Conservation (phyloP, 2,329 filamentous ascomycete species). For the Penicillium sp. region DNA sequence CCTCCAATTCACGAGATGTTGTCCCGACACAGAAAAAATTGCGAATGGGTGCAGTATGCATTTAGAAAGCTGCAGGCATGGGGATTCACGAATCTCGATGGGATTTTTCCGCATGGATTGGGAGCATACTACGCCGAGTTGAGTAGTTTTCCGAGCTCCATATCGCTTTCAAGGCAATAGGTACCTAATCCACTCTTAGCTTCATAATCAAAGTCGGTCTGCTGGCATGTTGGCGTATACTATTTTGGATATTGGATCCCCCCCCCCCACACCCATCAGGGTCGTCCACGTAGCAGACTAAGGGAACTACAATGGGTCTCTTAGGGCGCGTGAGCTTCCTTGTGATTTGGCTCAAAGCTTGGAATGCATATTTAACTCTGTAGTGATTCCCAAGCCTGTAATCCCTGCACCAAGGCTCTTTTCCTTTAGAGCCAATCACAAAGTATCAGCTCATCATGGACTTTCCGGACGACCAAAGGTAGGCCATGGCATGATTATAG, state of each 20-base stretch:
- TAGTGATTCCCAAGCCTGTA: not conserved
- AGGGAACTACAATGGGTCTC: conserved; percentile 21
- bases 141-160: not conserved
- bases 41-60: not conserved
- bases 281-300: conserved; percentile 37
- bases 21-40: not conserved
- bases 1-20: not conserved
- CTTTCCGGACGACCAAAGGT: conserved; percentile 37
- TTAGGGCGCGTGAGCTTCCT: conserved; percentile 2
- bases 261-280: conserved; percentile 27
- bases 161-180: not conserved
- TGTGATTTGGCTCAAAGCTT: conserved; percentile 4
- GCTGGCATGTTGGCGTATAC: conserved; percentile 12
- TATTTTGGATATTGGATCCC: not conserved
- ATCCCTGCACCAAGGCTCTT: not conserved
- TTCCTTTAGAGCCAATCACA: not conserved
- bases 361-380: not conserved
- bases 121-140: not conserved
- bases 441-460: conserved; percentile 25
- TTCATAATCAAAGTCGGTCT: conserved; percentile 13
- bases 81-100: not conserved
- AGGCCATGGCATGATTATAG: conserved; percentile 9
- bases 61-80: not conserved
- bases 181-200: not conserved
- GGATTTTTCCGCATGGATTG: not conserved